Conservation (phyloP, 2,329 filamentous ascomycete species). For the Rhynchosporium graminicola region DNA sequence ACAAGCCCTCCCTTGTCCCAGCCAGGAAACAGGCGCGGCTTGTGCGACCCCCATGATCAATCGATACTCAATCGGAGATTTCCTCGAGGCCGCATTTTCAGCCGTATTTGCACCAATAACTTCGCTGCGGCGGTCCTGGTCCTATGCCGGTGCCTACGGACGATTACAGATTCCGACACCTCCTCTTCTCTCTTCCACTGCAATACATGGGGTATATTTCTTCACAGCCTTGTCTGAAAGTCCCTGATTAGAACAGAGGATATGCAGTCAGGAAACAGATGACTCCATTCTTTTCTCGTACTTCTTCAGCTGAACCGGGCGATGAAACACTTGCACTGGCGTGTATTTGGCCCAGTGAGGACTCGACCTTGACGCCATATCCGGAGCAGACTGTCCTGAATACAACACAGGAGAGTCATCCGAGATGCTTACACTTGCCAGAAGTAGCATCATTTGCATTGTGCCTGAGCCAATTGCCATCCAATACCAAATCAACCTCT, state of each 20-base stretch:
- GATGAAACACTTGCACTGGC: conserved; percentile 18
- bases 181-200: too few species aligned
- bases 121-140: conserved; percentile 1
- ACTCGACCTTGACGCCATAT: conserved; percentile 5
- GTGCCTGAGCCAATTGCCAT: too few species aligned
- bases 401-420: background rate
- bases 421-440: background rate
- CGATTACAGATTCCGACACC: background rate
- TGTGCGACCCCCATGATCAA: conserved; percentile 11
- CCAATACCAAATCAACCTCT: background rate
- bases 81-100: conserved; percentile 6
- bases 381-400: conserved; percentile 5
- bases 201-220: too few species aligned
- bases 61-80: conserved; percentile 16
- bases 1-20: conserved; percentile 17
- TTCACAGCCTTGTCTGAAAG: conserved; percentile 16
- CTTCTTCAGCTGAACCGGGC: conserved; percentile 30
- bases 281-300: conserved; percentile 28
- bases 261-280: conserved; percentile 26
- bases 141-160: conserved; percentile 2
- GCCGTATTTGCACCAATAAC: conserved; percentile 27
- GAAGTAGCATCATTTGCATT: background rate
- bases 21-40: conserved; percentile 11
- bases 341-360: conserved; percentile 4
- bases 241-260: conserved; percentile 7